phyloP scores from a whole-genome alignment of 2,329 filamentous ascomycete genomes.

The Pseudocercospora crystallina region DNA sequence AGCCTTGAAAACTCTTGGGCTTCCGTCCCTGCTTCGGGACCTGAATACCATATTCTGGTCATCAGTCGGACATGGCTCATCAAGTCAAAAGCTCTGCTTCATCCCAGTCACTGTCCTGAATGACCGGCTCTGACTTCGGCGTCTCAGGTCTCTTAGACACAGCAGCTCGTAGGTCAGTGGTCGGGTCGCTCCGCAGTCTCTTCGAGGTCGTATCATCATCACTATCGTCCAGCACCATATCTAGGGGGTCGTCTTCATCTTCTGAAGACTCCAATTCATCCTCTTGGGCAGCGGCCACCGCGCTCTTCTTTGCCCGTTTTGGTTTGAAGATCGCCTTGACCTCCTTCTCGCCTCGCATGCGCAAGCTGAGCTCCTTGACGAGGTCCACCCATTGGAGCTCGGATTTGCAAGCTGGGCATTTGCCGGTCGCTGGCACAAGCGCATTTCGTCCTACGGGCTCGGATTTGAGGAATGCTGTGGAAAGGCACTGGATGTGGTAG shows the following conservation, averaged over 20 bases:
- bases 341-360: constrained; percentile 69
- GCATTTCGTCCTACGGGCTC: constrained; percentile 27
- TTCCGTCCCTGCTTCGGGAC: too few species aligned
- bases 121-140: constrained; percentile 36
- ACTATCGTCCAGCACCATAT: constrained; percentile 22
- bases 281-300: constrained; percentile 13
- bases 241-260: constrained; percentile 24
- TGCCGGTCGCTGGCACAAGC: constrained; percentile 59
- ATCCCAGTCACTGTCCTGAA: constrained; percentile 59
- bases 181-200: constrained; percentile 24
- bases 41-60: too few species aligned
- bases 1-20: background rate
- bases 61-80: background rate
- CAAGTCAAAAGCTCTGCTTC: constrained; percentile 46
- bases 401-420: constrained; percentile 68
- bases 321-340: constrained; percentile 65
- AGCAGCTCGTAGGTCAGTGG: constrained; percentile 6
- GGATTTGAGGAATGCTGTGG: constrained; percentile 48
- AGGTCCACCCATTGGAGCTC: constrained; percentile 70
- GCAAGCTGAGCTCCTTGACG: constrained; percentile 77
- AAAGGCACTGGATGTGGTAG: constrained; percentile 59
- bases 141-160: constrained; percentile 11
- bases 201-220: constrained; percentile 27
- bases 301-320: constrained; percentile 21
- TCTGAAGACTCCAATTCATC: constrained; percentile 19